phyloP scores from a whole-genome alignment of 805 yeast species.

The Candida ipomoeae region DNA sequence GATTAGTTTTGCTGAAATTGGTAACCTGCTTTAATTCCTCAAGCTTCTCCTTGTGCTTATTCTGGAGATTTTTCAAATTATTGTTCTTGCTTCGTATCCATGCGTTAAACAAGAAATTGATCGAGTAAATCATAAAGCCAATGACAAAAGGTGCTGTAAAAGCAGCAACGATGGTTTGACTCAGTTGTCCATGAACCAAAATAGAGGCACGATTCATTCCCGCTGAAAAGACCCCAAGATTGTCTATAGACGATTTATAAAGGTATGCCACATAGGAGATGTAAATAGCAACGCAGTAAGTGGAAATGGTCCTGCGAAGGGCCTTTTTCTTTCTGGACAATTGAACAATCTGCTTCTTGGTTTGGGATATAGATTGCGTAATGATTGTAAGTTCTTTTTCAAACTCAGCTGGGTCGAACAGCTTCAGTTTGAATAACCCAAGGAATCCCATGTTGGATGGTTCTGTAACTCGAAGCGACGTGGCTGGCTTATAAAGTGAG shows the following conservation, averaged over 20 bases:
- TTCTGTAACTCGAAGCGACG: neutral
- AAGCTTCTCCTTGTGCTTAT: slow-evolving; percentile 49
- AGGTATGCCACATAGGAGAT: slow-evolving; percentile 19
- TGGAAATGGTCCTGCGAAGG: slow-evolving; percentile 16
- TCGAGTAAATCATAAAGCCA: slow-evolving; percentile 16
- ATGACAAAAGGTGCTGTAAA: slow-evolving; percentile 23
- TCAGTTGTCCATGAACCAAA: slow-evolving; percentile 26
- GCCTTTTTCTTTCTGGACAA: slow-evolving; percentile 16
- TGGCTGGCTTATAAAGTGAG: neutral
- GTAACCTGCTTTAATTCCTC: slow-evolving; percentile 69
- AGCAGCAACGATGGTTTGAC: slow-evolving; percentile 16
- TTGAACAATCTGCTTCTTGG: slow-evolving; percentile 21
- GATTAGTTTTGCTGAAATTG: slow-evolving; percentile 70
- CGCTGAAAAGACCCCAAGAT: slow-evolving; percentile 10
- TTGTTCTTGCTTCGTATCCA: slow-evolving; percentile 22
- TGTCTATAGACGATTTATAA: slow-evolving; percentile 15
- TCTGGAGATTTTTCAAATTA: slow-evolving; percentile 28
- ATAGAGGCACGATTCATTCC: slow-evolving; percentile 20
- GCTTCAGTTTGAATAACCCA: slow-evolving; percentile 17
- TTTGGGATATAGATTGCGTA: slow-evolving; percentile 30
- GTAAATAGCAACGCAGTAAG: slow-evolving; percentile 21
- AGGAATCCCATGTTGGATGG: slow-evolving; percentile 15
- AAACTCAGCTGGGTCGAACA: slow-evolving; percentile 40
- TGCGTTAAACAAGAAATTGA: slow-evolving; percentile 17
- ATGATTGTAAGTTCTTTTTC: slow-evolving; percentile 41